phyloP scores from a whole-genome alignment of 495 filamentous ascomycete genomes.

The Aspergillus baeticus region DNA sequence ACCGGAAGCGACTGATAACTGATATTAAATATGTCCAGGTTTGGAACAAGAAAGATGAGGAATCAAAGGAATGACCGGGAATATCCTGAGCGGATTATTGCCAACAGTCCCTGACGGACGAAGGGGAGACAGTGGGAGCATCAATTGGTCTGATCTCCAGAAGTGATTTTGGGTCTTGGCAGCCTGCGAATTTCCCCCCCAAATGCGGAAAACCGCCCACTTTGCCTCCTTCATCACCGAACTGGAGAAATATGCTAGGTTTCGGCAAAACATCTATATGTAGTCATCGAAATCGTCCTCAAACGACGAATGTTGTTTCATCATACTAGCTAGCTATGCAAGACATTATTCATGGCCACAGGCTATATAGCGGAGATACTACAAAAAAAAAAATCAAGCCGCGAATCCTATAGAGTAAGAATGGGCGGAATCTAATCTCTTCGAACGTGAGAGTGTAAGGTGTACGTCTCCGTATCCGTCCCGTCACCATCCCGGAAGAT shows the following conservation, averaged over 20 bases:
- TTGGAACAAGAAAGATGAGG: background rate
- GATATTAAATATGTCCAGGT: background rate
- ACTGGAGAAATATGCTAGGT: background rate
- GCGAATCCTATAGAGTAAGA: background rate
- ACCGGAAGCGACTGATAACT: constrained; percentile 4
- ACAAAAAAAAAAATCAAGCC: background rate
- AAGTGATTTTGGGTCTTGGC: constrained; percentile 4
- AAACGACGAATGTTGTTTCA: background rate
- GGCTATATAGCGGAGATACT: constrained; percentile 15
- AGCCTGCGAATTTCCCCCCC: background rate
- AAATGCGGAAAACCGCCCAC: constrained; percentile 1
- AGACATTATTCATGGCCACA: constrained; percentile 10
- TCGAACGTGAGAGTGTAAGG: constrained; percentile 44
- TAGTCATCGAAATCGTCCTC: too few relatives aligned
- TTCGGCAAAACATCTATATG: background rate
- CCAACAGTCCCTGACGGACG: constrained; percentile 1
- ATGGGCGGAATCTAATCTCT: constrained; percentile 7
- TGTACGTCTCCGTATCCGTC: constrained; percentile 40
- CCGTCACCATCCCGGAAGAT: constrained; percentile 43
- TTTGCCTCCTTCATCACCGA: too few relatives aligned
- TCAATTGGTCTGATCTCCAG: constrained; percentile 5
- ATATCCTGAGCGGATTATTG: background rate
- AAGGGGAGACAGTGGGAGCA: background rate
- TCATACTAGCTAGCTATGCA: constrained; percentile 1
- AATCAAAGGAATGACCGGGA: background rate